Base-by-base conservation (phyloP, 495 filamentous ascomycete genomes). In the Tuber borchii region DNA sequence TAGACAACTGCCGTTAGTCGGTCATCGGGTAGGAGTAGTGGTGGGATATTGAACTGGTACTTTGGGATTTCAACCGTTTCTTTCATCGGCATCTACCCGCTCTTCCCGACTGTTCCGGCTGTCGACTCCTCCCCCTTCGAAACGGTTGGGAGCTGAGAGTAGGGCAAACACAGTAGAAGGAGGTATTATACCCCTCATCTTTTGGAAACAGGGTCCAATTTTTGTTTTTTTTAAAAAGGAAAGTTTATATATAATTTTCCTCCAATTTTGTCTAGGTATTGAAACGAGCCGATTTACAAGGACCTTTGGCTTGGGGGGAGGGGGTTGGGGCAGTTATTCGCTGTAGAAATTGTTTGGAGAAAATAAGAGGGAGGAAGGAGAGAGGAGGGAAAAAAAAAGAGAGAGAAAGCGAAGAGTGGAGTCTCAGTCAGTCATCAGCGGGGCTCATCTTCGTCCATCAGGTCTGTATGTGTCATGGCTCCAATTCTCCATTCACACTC, bases 141-240 rank as follows among this genome's bases (percentile, higher is more conserved):
- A 71, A 74, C 77, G 17, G 37, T 78, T 69, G 72, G 71, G 71
- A 78, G 74, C 74, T 31, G 12, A 78, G 76, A 74, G 69, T 74
- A 44, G 71, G 40, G 17, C 34, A n/a, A 69, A 72, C 31, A 43
- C 40, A 20, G 39, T 17, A 56, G 61, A 40, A 39, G 26, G 56
- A 34, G 56, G 5, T 65, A 65, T 65, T 65, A 34, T 65, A 65
- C 56, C 56, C 48, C 56, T 65, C 56, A 65, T 65, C 12, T 1
- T 65, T 65, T 65, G 56, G 46, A 42, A 48, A 39, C 45, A 22
- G 68, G 37, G 16, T 68, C 75, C 39, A 45, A 70, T 74, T 43
- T 69, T 72, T 72, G 37, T 69, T 72, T 72, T 77, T 77, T 44
- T 34, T 34, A 16, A 56, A 56, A 26, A 22, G 48, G 31, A 31